These are phyloP conservation scores for Candida morakotiae DNA, from an alignment of 805 yeast species.

Conservation along the genomic window DNA sequence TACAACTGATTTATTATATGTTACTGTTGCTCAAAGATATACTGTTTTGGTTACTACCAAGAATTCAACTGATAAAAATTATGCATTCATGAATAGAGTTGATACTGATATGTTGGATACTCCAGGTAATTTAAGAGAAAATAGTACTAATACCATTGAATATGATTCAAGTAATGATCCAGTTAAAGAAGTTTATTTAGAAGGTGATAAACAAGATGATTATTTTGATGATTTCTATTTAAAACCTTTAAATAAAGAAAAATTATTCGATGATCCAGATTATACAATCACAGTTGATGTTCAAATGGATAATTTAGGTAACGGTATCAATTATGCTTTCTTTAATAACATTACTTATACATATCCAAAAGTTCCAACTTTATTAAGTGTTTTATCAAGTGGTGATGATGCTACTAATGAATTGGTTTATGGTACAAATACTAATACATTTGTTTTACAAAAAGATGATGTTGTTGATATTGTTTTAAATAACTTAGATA, in stretches of 20 bases:
- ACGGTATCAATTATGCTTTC: constrained; percentile 75
- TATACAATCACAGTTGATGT: constrained; percentile 55
- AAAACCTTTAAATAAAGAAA: constrained; percentile 53
- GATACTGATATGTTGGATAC: constrained; percentile 69
- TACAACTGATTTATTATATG: constrained; percentile 50
- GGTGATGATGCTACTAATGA: constrained; percentile 56
- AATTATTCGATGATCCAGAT: constrained; percentile 57
- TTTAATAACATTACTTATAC: constrained; percentile 65
- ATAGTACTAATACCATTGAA: constrained; percentile 51
- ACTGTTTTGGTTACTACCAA: constrained; percentile 64
- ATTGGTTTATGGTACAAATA: constrained; percentile 69
- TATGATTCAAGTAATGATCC: constrained; percentile 35
- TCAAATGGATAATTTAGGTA: constrained; percentile 63
- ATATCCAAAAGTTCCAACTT: constrained; percentile 68
- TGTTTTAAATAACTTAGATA: constrained; percentile 74
- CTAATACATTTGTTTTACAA: constrained; percentile 58
- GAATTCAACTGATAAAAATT: constrained; percentile 40
- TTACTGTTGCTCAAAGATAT: constrained; percentile 81
- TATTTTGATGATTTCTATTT: constrained; percentile 73
- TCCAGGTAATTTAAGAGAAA: constrained; percentile 51
- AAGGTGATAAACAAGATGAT: constrained; percentile 29
- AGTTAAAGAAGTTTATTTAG: constrained; percentile 10
- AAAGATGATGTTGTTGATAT: constrained; percentile 66
- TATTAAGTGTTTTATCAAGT: constrained; percentile 57
- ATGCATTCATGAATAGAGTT: constrained; percentile 55